Percentiles rank a stretch among this genome's conserved stretches.
phyloP scores from a whole-genome alignment of 1,284 basidiomycete species.

The Pseudozyma flocculosa region DNA sequence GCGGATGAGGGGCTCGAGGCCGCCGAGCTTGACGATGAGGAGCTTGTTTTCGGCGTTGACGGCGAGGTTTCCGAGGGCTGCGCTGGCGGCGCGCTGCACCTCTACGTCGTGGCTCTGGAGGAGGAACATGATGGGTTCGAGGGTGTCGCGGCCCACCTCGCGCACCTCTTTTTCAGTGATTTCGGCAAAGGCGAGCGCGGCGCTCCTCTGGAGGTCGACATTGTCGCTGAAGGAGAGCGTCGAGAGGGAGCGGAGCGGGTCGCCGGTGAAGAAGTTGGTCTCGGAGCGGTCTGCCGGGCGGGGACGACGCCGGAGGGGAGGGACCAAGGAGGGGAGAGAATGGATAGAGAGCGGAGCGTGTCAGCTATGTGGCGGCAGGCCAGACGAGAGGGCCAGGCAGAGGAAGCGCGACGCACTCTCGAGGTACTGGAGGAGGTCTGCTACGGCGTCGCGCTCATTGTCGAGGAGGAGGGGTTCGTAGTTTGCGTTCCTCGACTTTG shows the following conservation, averaged over 20 bases:
- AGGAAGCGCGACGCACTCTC: constrained; percentile 75
- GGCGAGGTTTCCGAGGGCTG: constrained; percentile 96
- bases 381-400: too few relatives aligned
- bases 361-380: background rate
- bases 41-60: constrained; percentile 99
- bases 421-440: constrained; percentile 93
- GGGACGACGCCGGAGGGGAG: background rate
- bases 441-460: constrained; percentile 97
- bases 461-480: constrained; percentile 87
- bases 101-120: constrained; percentile 97
- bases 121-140: constrained; percentile 97
- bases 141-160: constrained; percentile 91
- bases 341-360: background rate
- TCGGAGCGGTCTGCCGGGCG: constrained; percentile 50
- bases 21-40: constrained; percentile 95
- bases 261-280: constrained; percentile 60
- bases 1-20: constrained; percentile 93
- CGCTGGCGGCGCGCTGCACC: constrained; percentile 95
- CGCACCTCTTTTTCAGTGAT: constrained; percentile 99
- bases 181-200: constrained; percentile 96
- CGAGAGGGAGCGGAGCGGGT: constrained; percentile 87
- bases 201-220: constrained; percentile 96
- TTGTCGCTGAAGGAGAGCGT: constrained; percentile 99
- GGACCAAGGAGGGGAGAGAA: background rate
- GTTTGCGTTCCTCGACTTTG: constrained; percentile 30